phyloP scores from a whole-genome alignment of 345 rosid genomes.

The Rhodamnia argentea region DNA sequence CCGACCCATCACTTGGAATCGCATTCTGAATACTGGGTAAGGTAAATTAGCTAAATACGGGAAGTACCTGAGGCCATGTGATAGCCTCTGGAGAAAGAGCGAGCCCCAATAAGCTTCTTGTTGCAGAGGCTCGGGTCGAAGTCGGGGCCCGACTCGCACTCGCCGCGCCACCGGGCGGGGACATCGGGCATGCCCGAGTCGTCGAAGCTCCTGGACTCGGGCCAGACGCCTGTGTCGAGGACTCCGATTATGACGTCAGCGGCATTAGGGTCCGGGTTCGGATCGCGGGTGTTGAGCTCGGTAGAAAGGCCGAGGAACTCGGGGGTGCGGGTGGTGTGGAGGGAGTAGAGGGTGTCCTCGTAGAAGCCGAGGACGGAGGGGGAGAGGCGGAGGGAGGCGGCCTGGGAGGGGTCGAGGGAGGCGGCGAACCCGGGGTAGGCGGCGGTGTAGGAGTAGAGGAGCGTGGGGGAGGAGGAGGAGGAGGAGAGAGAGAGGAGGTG shows the following conservation, averaged over 20 bases:
- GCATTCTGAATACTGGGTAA: background rate
- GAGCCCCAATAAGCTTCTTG: constrained; percentile 74
- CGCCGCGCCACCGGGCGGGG: constrained; percentile 62
- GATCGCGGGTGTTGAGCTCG: constrained; percentile 21
- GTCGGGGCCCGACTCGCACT: constrained; percentile 65
- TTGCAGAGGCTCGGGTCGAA: constrained; percentile 55
- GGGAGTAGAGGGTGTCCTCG: constrained; percentile 61
- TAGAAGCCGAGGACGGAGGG: constrained; percentile 52
- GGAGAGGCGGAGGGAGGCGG: constrained; percentile 31
- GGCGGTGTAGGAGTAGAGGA: constrained; percentile 46
- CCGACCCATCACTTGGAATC: background rate
- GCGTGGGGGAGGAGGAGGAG: constrained; percentile 46
- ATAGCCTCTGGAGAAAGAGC: constrained; percentile 66
- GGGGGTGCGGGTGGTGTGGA: constrained; percentile 80
- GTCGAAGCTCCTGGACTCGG: constrained; percentile 58
- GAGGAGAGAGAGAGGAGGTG: constrained; percentile 42
- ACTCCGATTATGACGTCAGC: constrained; percentile 61
- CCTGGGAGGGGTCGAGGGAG: constrained; percentile 43
- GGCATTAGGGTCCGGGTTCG: constrained; percentile 24
- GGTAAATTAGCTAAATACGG: background rate
- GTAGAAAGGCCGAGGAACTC: constrained; percentile 62
- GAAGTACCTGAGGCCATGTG: constrained; percentile 37
- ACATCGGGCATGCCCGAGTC: constrained; percentile 60
- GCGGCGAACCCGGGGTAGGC: constrained; percentile 75
- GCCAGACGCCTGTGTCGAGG: constrained; percentile 89